Evolutionary conservation across 805 yeast genomes (phyloP), one percentile per base, ranked within the genome.

Genomic region (Spathaspora sp.): DNA sequence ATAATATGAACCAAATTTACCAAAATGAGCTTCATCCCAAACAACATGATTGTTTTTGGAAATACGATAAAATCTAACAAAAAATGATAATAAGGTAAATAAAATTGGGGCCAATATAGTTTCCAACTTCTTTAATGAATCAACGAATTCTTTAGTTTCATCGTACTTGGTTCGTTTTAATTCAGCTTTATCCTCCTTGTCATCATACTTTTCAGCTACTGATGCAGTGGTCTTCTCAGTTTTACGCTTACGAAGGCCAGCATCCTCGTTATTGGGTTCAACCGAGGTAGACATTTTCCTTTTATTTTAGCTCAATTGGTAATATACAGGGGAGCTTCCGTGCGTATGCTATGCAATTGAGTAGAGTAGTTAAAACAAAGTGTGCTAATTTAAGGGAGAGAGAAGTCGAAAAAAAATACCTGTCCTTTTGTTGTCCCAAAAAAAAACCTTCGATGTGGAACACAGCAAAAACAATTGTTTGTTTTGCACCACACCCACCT

Each of bases 21-120:
- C 96, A 65, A 88, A 88, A 73, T 88, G 96, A 5, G 96, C 94
- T 67, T 88, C 96, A 71, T 88, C 96, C 96, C 96, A 88, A 8
- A 87, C 86, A 46, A 88, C 93, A 50, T 75, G 76, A 48, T 79
- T 66, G 52, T 83, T 77, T 31, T 70, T 68, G 19, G 80, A 83
- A 48, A 88, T 83, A 47, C 78, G 76, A 60, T 83, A 78, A 55
- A 85, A 74, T 60, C 94, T 77, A 7, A 84, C 78, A 53, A 78
- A 79, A 60, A 92, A 87, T 9, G 94, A 84, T 17, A 86, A 56
- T 1, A 78, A 52, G 0, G 97, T 91, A 62, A 92, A 78, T 19
- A 83, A 60, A 3, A 86, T 59, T n/a, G 91, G 80, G 44, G 83
- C 85, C 47, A 77, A 55, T 52, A 73, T 70, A 51, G 76, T 71